These are phyloP conservation scores for Kwoniella shivajii DNA, from an alignment of 1,284 basidiomycete species.

Conservation along the genomic window DNA sequence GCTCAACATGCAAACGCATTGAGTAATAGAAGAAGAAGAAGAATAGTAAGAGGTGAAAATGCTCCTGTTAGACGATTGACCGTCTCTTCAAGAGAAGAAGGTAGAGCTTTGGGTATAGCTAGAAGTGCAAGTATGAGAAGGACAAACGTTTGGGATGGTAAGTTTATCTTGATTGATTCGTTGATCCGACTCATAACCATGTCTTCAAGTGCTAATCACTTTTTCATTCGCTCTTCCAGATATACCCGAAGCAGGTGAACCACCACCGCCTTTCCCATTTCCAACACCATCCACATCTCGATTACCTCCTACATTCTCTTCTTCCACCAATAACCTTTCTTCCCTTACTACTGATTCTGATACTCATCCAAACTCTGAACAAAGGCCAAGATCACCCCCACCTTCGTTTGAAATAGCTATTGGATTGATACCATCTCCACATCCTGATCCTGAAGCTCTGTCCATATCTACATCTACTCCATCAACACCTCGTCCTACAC, in stretches of 20 bases:
- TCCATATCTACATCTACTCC: background rate
- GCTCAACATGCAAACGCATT: constrained; percentile 5
- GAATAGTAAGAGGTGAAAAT: constrained; percentile 32
- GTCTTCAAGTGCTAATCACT: background rate
- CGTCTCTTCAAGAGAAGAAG: constrained; percentile 43
- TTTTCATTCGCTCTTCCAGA: constrained; percentile 17
- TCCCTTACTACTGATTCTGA: background rate
- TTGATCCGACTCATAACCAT: too few relatives aligned
- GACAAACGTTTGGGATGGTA: constrained; percentile 51
- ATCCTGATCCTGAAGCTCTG: background rate
- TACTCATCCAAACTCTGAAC: background rate
- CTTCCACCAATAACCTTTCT: background rate
- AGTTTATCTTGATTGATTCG: constrained; percentile 15
- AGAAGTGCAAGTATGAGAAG: constrained; percentile 49
- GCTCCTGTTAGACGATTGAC: constrained; percentile 26
- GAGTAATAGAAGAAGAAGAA: constrained; percentile 28
- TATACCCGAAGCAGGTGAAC: constrained; percentile 41
- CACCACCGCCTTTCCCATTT: constrained; percentile 49
- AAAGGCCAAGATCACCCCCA: constrained; percentile 40
- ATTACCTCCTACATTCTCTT: constrained; percentile 33
- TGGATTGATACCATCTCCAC: constrained; percentile 20
- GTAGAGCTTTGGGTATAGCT: constrained; percentile 41
- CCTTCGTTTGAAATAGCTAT: constrained; percentile 43
- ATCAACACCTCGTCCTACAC: background rate
- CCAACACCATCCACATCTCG: constrained; percentile 35